Conservation (phyloP, 768 basidiomycete genomes). For the Mycena belliarum region DNA sequence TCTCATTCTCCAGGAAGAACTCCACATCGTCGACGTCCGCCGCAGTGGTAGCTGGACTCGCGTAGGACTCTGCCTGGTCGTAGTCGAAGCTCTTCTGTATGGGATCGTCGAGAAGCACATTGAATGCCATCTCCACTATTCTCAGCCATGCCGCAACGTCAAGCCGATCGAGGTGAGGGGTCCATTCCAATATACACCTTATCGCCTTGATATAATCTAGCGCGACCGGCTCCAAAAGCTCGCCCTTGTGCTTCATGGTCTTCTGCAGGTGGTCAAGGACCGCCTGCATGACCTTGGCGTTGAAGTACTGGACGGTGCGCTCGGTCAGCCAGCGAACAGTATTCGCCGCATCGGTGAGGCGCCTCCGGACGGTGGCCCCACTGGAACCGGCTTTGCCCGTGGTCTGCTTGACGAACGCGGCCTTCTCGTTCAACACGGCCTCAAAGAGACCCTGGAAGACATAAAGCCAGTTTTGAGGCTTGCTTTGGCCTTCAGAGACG, state of each 20-base stretch:
- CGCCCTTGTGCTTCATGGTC: constrained; percentile 52
- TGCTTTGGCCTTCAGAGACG: constrained; percentile 34
- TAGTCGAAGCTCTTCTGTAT: constrained; percentile 34
- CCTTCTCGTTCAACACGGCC: constrained; percentile 64
- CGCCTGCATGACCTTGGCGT: constrained; percentile 52
- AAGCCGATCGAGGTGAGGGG: constrained; percentile 79
- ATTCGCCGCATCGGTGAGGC: constrained; percentile 67
- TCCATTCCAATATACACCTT: constrained; percentile 59
- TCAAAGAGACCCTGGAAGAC: constrained; percentile 76
- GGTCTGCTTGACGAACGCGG: constrained; percentile 43
- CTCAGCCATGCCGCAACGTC: constrained; percentile 64
- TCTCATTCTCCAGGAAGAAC: constrained; percentile 28
- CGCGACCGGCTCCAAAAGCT: constrained; percentile 64
- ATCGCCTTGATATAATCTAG: constrained; percentile 83
- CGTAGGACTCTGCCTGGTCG: constrained; percentile 23
- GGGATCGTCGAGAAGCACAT: constrained; percentile 69
- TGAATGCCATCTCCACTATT: constrained; percentile 73
- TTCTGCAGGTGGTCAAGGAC: constrained; percentile 67
- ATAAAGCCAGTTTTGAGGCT: constrained; percentile 54
- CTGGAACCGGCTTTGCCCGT: constrained; percentile 33
- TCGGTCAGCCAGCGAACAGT: constrained; percentile 76
- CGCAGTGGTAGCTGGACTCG: constrained; percentile 23
- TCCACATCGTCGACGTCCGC: constrained; percentile 30
- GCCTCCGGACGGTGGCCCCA: constrained; percentile 50
- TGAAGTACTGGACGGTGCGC: constrained; percentile 55